These are phyloP conservation scores for Triticum timopheevii DNA, from an alignment of 176 grass and related monocot species.

Conservation along the genomic window DNA sequence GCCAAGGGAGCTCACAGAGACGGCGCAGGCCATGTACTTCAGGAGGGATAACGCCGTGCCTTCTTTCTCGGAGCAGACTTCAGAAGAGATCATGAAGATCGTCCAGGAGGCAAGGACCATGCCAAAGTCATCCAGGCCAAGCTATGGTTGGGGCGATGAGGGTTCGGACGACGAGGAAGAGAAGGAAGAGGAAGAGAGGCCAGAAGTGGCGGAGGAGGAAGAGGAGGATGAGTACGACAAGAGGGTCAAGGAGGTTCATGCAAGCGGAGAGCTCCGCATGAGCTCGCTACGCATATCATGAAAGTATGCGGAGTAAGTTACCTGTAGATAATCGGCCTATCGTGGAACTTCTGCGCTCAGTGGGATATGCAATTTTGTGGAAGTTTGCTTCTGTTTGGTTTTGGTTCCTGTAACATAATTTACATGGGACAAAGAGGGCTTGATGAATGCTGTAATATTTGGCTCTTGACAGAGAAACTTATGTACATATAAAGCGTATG, in stretches of 20 bases:
- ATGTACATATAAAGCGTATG: constrained; percentile 35
- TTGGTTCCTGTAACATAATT: constrained; percentile 44
- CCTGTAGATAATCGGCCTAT: constrained; percentile 39
- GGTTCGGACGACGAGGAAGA: constrained; percentile 72
- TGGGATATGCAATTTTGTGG: constrained; percentile 50
- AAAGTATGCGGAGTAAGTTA: constrained; percentile 18
- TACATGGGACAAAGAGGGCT: constrained; percentile 8
- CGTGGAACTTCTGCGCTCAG: constrained; percentile 1
- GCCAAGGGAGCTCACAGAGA: constrained; percentile 80
- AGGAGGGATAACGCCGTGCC: constrained; percentile 75
- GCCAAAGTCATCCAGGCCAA: constrained; percentile 51
- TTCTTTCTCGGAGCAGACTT: constrained; percentile 69
- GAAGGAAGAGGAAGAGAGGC: constrained; percentile 42
- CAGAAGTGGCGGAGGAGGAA: constrained; percentile 41
- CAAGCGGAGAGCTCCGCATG: constrained; percentile 63
- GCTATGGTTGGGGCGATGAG: constrained; percentile 52
- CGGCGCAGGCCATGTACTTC: constrained; percentile 72
- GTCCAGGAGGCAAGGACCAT: constrained; percentile 76
- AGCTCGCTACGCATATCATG: constrained; percentile 56
- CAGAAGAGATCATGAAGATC: constrained; percentile 80
- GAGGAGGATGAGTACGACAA: constrained; percentile 79
- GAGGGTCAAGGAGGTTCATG: constrained; percentile 78
- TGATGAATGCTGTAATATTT: constrained; percentile 12
- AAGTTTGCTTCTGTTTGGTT: constrained; percentile 42
- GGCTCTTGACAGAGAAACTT: constrained; percentile 3